phyloP scores from a whole-genome alignment of 2,329 filamentous ascomycete genomes.

The Zymoseptoria crescenta region DNA sequence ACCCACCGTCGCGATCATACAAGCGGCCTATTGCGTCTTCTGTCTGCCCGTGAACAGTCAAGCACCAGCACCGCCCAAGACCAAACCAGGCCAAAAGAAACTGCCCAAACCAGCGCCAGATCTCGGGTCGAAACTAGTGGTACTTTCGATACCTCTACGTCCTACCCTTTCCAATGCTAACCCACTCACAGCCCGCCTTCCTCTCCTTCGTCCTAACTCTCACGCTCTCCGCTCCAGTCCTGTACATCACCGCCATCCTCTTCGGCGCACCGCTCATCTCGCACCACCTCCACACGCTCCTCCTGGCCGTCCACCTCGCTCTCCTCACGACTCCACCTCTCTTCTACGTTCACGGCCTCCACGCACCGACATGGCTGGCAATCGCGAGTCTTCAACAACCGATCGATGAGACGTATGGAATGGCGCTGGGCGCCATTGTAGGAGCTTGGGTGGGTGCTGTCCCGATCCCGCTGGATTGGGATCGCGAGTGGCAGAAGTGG shows the following conservation, averaged over 20 bases:
- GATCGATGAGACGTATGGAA: conserved; percentile 78
- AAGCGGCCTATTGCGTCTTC: conserved; percentile 51
- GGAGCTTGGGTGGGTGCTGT: conserved; percentile 92
- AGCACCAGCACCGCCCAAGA: conserved; percentile 24
- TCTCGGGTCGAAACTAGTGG: conserved; percentile 36
- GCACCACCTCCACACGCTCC: conserved; percentile 67
- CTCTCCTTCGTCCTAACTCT: conserved; percentile 57
- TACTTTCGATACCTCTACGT: conserved; percentile 19
- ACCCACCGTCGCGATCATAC: conserved; percentile 55
- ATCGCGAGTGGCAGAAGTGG: conserved; percentile 98
- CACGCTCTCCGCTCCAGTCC: conserved; percentile 49
- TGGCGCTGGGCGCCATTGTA: conserved; percentile 64
- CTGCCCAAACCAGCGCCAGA: conserved; percentile 46
- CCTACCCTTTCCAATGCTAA: conserved; percentile 3
- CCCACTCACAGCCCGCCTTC: conserved; percentile 52
- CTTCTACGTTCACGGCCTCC: conserved; percentile 78
- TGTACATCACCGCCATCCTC: conserved; percentile 62
- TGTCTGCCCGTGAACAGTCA: conserved; percentile 51
- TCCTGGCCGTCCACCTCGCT: conserved; percentile 74
- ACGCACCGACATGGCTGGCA: conserved; percentile 60
- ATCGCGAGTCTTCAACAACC: conserved; percentile 62
- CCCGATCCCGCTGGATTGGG: conserved; percentile 95
- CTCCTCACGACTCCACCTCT: conserved; percentile 71
- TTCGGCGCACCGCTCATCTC: conserved; percentile 87
- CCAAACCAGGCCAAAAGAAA: conserved; percentile 42